Percentiles rank a stretch among this genome's conserved stretches.
These are phyloP conservation scores for Saussurea involucrata DNA, from an alignment of 129 eudicot genomes.

Conservation along the genomic window DNA sequence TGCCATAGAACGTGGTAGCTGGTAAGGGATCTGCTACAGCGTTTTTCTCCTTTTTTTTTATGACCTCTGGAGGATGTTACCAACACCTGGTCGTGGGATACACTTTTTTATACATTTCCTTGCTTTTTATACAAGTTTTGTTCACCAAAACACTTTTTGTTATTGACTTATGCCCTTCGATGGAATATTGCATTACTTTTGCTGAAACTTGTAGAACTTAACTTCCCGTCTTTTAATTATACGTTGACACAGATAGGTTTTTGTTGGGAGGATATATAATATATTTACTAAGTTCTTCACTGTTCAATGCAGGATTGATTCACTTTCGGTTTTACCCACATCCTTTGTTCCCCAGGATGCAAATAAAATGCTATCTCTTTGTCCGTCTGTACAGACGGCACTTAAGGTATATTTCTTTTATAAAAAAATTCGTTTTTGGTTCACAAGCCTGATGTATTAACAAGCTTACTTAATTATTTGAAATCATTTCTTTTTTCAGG, in stretches of 20 bases:
- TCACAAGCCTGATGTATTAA: slow-evolving; percentile 2
- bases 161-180: background rate
- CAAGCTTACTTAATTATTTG: background rate
- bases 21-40: slow-evolving; percentile 42
- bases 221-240: background rate
- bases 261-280: background rate
- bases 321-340: slow-evolving; percentile 84
- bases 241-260: background rate
- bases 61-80: background rate
- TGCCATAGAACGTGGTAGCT: slow-evolving; percentile 86
- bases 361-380: slow-evolving; percentile 66
- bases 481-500: slow-evolving; percentile 45
- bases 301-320: slow-evolving; percentile 64
- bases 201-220: background rate
- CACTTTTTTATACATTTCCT: background rate
- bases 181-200: background rate
- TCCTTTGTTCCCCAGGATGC: slow-evolving; percentile 86
- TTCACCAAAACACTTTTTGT: background rate
- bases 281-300: background rate
- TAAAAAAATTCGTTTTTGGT: background rate
- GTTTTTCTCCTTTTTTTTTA: background rate
- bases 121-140: background rate
- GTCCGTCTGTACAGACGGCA: slow-evolving; percentile 75
- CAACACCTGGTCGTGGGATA: background rate
- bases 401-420: slow-evolving; percentile 50